phyloP scores from a whole-genome alignment of 176 grass and related monocot species.

The Ensete glaucum region DNA sequence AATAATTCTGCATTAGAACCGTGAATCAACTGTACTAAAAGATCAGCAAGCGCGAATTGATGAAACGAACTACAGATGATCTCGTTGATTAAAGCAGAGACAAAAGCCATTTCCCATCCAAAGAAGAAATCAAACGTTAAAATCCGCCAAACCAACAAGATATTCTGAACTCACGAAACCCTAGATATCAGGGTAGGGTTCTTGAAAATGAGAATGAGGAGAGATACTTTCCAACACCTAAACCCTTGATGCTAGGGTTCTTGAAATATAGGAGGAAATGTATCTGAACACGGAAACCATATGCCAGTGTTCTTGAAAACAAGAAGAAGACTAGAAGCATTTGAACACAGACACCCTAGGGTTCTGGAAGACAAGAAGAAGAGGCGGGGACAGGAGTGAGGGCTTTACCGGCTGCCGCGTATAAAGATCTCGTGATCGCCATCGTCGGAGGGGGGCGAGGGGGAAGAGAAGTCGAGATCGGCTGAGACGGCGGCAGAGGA shows the following conservation, averaged over 20 bases:
- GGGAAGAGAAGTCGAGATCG: conserved; percentile 8
- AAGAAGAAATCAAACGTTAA: too few relatives aligned
- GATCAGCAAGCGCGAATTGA: not conserved
- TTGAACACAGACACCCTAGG: too few relatives aligned
- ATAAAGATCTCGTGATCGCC: conserved; percentile 97
- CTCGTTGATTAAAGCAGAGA: not conserved
- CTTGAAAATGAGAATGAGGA: too few relatives aligned
- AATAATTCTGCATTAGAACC: not conserved
- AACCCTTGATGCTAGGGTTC: not conserved
- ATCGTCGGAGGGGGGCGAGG: conserved; percentile 30
- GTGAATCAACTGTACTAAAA: not conserved
- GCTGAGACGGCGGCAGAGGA: conserved; percentile 18
- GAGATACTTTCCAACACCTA: not conserved
- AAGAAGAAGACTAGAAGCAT: too few relatives aligned
- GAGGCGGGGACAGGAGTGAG: not conserved
- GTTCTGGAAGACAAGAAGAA: not conserved
- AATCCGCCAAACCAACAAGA: too few relatives aligned
- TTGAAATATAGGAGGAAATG: not conserved
- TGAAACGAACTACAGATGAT: not conserved
- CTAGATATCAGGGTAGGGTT: too few relatives aligned
- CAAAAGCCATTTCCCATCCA: not conserved
- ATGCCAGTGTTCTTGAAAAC: too few relatives aligned
- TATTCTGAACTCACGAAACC: too few relatives aligned
- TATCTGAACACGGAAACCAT: not conserved
- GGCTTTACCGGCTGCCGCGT: conserved; percentile 57